A percentile compares a stretch with the other conserved stretches of the same genome.
These are phyloP conservation scores for Talaromyces sp. DNA, from an alignment of 2,329 filamentous ascomycete genomes.

Conservation along the genomic window DNA sequence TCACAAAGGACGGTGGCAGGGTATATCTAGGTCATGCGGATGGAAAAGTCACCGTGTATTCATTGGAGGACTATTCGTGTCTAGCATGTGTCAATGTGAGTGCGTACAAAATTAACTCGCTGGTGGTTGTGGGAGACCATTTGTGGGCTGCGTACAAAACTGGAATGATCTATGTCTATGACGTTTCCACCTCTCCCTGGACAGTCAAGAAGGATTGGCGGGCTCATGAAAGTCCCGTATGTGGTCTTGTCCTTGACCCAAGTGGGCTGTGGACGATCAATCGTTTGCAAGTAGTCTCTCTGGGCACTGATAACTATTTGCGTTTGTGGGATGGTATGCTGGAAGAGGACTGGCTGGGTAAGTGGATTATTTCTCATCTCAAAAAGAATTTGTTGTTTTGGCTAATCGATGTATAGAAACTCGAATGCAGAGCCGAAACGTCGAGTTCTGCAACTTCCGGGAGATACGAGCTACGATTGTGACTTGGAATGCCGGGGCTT, in stretches of 20 bases:
- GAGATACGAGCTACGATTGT: conserved; percentile 74
- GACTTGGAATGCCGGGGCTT: conserved; percentile 97
- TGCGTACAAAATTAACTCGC: conserved; percentile 87
- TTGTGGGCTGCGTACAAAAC: conserved; percentile 95
- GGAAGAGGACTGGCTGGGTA: conserved; percentile 85
- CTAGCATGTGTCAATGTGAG: conserved; percentile 79
- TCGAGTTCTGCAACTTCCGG: conserved; percentile 78
- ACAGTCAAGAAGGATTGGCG: conserved; percentile 89
- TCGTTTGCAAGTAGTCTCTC: conserved; percentile 74
- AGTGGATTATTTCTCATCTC: conserved; percentile 15
- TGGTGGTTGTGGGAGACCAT: conserved; percentile 73
- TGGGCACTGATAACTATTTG: conserved; percentile 81
- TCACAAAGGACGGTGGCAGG: conserved; percentile 68
- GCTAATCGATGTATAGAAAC: conserved; percentile 50
- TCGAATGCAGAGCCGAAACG: conserved; percentile 78
- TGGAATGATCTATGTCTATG: conserved; percentile 89
- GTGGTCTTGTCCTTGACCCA: conserved; percentile 69
- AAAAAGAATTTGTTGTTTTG: not conserved
- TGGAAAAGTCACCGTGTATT: conserved; percentile 93
- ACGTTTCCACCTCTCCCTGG: conserved; percentile 79
- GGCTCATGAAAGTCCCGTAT: conserved; percentile 77
- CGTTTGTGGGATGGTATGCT: conserved; percentile 88
- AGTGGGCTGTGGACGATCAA: conserved; percentile 83
- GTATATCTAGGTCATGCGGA: conserved; percentile 90
- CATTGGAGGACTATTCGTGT: conserved; percentile 68